Conservation (phyloP, 2,329 filamentous ascomycete species). For the Xylariales sp. region DNA sequence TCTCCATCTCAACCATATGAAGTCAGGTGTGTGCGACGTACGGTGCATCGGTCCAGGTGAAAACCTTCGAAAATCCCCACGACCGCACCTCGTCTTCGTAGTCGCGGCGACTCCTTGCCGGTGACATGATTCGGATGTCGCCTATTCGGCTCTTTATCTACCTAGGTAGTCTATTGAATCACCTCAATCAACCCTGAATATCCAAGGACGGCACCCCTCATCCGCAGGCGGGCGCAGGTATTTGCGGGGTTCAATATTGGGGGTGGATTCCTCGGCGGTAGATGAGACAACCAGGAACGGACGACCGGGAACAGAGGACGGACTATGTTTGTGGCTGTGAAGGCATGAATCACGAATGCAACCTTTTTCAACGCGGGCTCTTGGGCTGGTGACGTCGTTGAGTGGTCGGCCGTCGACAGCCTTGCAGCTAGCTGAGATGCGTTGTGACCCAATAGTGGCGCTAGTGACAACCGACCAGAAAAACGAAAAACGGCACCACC, state of each 20-base stretch:
- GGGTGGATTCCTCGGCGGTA: neutral
- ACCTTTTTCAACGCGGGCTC: constrained; percentile 4
- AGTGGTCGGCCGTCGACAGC: constrained; percentile 9
- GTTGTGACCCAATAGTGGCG: constrained; percentile 14
- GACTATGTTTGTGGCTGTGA: constrained; percentile 26
- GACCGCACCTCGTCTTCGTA: constrained; percentile 71
- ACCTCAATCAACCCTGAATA: constrained; percentile 7
- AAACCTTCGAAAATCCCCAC: constrained; percentile 77
- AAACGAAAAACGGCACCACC: too few species aligned
- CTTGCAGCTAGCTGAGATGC: constrained; percentile 15
- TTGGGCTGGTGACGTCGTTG: constrained; percentile 24
- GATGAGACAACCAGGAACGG: constrained; percentile 30
- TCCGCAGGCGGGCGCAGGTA: constrained; percentile 29
- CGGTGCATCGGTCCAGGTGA: constrained; percentile 78
- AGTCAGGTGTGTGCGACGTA: constrained; percentile 56
- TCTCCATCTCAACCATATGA: constrained; percentile 8
- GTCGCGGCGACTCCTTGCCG: constrained; percentile 56
- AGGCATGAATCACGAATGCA: constrained; percentile 17
- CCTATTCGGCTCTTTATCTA: neutral
- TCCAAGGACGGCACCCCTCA: constrained; percentile 3
- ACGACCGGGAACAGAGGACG: constrained; percentile 20
- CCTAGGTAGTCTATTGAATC: neutral
- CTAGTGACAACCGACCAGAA: neutral
- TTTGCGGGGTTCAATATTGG: constrained; percentile 19
- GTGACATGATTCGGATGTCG: constrained; percentile 35